phyloP scores from a whole-genome alignment of 495 filamentous ascomycete species.

The Glarea lozoyensis region DNA sequence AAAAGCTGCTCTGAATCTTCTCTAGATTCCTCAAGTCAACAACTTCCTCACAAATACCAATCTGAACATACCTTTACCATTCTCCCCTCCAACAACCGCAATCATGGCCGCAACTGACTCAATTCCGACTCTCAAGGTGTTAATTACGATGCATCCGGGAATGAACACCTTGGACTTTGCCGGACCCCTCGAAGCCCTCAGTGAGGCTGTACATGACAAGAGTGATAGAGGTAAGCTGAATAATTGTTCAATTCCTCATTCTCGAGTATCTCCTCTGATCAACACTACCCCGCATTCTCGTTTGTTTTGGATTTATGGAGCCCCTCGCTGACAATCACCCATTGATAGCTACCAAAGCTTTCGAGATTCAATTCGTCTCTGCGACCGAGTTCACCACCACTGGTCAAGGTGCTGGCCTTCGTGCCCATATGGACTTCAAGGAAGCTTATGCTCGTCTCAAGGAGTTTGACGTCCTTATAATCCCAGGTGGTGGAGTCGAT shows the following conservation, averaged over 20 bases:
- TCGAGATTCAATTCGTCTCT: slow-evolving; percentile 61
- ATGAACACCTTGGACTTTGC: slow-evolving; percentile 55
- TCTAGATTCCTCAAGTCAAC: too few species aligned
- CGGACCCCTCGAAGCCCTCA: slow-evolving; percentile 58
- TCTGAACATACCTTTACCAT: too few species aligned
- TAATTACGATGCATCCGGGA: slow-evolving; percentile 37
- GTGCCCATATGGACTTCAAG: slow-evolving; percentile 58
- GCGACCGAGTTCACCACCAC: slow-evolving; percentile 47
- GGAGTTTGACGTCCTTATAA: slow-evolving; percentile 63
- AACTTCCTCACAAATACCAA: too few species aligned
- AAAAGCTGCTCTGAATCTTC: too few species aligned
- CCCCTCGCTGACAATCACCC: slow-evolving; percentile 2
- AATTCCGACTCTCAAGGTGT: slow-evolving; percentile 37
- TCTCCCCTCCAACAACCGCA: too few species aligned
- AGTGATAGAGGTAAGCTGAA: slow-evolving; percentile 48
- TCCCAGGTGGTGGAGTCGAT: slow-evolving; percentile 53
- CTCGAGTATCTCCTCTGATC: neutral
- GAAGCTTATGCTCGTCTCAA: slow-evolving; percentile 54
- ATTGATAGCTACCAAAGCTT: slow-evolving; percentile 39
- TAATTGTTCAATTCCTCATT: slow-evolving; percentile 2
- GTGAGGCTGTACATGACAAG: slow-evolving; percentile 47
- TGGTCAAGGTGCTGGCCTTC: slow-evolving; percentile 66
- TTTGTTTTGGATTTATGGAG: neutral
- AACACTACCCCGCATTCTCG: neutral
- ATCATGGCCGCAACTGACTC: slow-evolving; percentile 19